Conservation (phyloP, 305 asterid species). For the Fraxinus floribunda region DNA sequence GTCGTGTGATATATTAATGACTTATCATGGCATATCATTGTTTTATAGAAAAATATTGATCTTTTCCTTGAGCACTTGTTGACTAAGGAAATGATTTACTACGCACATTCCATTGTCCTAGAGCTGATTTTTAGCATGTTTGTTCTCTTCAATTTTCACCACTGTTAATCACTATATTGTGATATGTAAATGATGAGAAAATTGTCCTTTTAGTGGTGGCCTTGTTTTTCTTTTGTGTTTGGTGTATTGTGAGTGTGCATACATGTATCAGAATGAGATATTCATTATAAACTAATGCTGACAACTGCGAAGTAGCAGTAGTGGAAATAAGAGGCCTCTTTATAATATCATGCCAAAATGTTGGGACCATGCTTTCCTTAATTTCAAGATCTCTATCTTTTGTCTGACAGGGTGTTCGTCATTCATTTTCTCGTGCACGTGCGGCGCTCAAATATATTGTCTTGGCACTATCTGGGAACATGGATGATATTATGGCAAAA, state of each 20-base stretch:
- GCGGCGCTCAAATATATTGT: slow-evolving; percentile 91
- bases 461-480: slow-evolving; percentile 85
- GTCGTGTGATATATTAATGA: slow-evolving; percentile 12
- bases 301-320: slow-evolving; percentile 1
- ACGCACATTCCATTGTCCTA: slow-evolving; percentile 9
- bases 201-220: background rate
- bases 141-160: slow-evolving; percentile 12
- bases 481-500: slow-evolving; percentile 83
- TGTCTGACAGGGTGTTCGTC: slow-evolving; percentile 65
- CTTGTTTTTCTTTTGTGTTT: background rate
- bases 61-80: slow-evolving; percentile 17
- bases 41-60: slow-evolving; percentile 11
- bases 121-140: slow-evolving; percentile 12
- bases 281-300: background rate
- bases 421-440: slow-evolving; percentile 72
- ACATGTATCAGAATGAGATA: background rate
- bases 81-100: slow-evolving; percentile 7
- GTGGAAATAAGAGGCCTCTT: slow-evolving; percentile 11
- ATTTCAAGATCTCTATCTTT: slow-evolving; percentile 26
- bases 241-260: slow-evolving; percentile 9
- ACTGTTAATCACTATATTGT: slow-evolving; percentile 18
- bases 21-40: slow-evolving; percentile 16
- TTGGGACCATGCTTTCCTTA: slow-evolving; percentile 20
- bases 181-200: slow-evolving; percentile 1
- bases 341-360: slow-evolving; percentile 26